Base-by-base conservation (phyloP, 176 grass and related monocot species). In the Tillandsia leiboldiana region DNA sequence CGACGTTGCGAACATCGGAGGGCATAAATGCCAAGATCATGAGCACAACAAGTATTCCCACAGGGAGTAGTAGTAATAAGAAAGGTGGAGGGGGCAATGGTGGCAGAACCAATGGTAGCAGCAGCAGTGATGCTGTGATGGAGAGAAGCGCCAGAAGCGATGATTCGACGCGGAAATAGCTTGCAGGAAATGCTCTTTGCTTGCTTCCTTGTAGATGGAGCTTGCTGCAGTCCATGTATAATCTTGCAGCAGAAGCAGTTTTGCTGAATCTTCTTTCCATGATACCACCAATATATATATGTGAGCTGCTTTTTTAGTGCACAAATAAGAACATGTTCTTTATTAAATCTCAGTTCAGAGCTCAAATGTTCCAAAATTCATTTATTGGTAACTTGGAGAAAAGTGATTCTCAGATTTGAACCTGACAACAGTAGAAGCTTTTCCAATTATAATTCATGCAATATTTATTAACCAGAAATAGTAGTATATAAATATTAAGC, bases 51-150 rank as follows among this genome's bases (percentile, higher is more conserved):
- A 89, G 82, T n/a, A 88, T 72, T 29, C 78, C 57, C 12, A 89
- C 64, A 50, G 86, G 86, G 5, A 88, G 17, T 2, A 85, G 53
- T 68, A 89, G 82, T 22, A 89, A 76, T 50, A 75, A 50, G 63
- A 52, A 51, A 50, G 86, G 86, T 72, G 86, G 86, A 56, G 86
- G 86, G 6, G 86, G 65, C 17, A 88, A 51, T 51, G 86, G 78
- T 49, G 86, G 86, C 68, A 89, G 78, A 3, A 88, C 51, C 9
- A 85, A 77, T 26, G 86, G 86, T 56, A 89, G 82, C 67, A 89
- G 23, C 50, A 70, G 53, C 62, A 89, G 82, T 63, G 72, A 85
- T 18, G 65, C 75, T 10, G 72, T 73, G 68, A 78, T 71, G 71
- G 48, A 65, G 56, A 89, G 22, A 24, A 84, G 70, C 10, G 48